Evolutionary conservation across 441 rosid species (phyloP).

Genomic region (Mallotus repandus): DNA sequence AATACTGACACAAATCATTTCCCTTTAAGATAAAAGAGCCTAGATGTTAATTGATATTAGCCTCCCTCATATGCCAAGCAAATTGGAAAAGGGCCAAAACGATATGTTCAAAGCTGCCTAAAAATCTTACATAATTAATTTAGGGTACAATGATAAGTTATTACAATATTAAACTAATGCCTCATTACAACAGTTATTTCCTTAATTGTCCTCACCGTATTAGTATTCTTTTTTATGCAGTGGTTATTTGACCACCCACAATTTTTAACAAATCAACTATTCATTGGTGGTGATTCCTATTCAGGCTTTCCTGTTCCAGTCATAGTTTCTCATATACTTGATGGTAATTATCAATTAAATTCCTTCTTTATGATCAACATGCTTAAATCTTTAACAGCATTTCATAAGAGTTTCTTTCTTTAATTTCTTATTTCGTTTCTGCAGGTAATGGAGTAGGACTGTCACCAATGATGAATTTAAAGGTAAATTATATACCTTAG

Average conservation of each 20-base stretch:
- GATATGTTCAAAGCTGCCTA: too few species aligned
- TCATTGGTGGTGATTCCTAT: slow-evolving; percentile 18
- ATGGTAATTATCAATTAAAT: slow-evolving; percentile 4
- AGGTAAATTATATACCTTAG: slow-evolving; percentile 13
- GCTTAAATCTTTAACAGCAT: background rate
- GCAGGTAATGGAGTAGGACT: slow-evolving; percentile 20
- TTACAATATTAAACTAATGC: too few species aligned
- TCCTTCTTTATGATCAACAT: background rate
- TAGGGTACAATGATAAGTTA: too few species aligned
- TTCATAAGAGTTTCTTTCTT: background rate
- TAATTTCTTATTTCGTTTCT: background rate
- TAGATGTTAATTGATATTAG: too few species aligned
- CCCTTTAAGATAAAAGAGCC: too few species aligned
- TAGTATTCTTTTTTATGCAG: background rate
- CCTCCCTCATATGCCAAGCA: too few species aligned
- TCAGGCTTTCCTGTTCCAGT: slow-evolving; percentile 11
- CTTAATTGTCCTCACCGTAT: background rate
- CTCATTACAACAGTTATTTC: too few species aligned
- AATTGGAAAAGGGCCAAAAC: too few species aligned
- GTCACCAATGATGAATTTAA: slow-evolving; percentile 15
- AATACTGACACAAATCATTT: too few species aligned
- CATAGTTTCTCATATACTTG: slow-evolving; percentile 9
- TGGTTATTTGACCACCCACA: slow-evolving; percentile 17
- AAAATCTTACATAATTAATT: too few species aligned
- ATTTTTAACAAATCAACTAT: slow-evolving; percentile 7